phyloP scores from a whole-genome alignment of 176 grass and related monocot species.

The Triticum dicoccoides region DNA sequence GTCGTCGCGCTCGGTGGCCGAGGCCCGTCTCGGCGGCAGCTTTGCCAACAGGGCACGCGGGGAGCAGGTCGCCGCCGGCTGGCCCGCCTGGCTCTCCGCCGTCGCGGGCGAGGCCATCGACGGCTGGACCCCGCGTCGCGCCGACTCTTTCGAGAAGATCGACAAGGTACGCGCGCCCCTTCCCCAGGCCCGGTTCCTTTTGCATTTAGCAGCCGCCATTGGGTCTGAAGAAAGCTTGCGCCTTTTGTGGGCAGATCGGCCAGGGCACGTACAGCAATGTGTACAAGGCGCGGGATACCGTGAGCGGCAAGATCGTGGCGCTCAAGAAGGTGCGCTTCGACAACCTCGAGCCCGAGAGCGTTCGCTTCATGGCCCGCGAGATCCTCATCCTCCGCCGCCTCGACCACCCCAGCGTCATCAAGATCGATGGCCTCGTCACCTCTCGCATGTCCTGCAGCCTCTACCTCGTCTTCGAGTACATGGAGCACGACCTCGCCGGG shows the following conservation, averaged over 20 bases:
- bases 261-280: conserved; percentile 91
- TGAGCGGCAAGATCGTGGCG: conserved; percentile 73
- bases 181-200: not conserved
- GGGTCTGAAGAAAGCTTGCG: conserved; percentile 30
- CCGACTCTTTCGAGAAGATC: conserved; percentile 89
- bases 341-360: conserved; percentile 84
- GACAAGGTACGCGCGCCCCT: conserved; percentile 52
- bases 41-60: conserved; percentile 67
- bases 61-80: conserved; percentile 74
- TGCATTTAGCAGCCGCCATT: conserved; percentile 26
- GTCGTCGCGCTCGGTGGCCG: conserved; percentile 22
- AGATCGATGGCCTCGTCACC: conserved; percentile 70
- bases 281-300: conserved; percentile 75
- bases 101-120: conserved; percentile 74
- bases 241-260: conserved; percentile 53
- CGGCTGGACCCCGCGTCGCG: conserved; percentile 63
- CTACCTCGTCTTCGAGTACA: conserved; percentile 85
- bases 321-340: conserved; percentile 88
- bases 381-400: conserved; percentile 77
- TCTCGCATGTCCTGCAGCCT: conserved; percentile 84
- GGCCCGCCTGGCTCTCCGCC: conserved; percentile 80
- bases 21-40: conserved; percentile 34
- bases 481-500: conserved; percentile 78
- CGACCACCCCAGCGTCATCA: conserved; percentile 76
- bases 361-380: conserved; percentile 85